These are phyloP conservation scores for Aspergillus pseudotamarii DNA, from an alignment of 2,329 filamentous ascomycete genomes.

Conservation along the genomic window DNA sequence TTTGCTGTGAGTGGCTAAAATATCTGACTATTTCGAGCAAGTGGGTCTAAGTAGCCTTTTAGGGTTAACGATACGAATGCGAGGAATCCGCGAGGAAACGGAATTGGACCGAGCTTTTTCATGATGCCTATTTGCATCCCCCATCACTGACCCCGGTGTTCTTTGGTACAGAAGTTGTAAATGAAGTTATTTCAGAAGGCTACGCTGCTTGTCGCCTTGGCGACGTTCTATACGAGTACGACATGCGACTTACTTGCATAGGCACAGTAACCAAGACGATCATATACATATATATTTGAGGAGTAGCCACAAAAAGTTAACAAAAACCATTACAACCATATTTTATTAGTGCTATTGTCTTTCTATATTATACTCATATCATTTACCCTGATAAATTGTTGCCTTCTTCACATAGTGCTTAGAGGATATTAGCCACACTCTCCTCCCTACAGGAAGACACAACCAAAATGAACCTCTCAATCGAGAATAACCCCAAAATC, in stretches of 20 bases:
- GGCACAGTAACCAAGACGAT: background rate
- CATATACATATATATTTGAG: no score
- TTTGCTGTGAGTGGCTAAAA: no score
- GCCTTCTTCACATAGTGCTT: no score
- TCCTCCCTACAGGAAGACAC: background rate
- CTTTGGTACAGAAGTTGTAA: background rate
- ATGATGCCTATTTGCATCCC: background rate
- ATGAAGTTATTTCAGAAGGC: background rate
- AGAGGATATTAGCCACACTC: background rate
- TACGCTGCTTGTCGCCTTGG: background rate
- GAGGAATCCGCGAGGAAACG: background rate
- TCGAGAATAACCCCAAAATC: slow-evolving; percentile 6
- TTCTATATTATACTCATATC: no score
- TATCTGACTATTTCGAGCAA: background rate
- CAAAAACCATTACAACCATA: no score
- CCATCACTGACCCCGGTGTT: background rate
- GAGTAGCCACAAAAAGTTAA: no score
- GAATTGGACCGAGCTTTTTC: background rate
- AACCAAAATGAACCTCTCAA: background rate
- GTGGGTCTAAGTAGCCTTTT: background rate
- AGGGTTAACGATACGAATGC: slow-evolving; percentile 11
- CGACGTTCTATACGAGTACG: background rate
- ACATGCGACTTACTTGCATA: background rate
- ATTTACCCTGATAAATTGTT: no score
- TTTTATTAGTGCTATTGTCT: no score